These are phyloP conservation scores for Pseudocercospora eumusae DNA, from an alignment of 2,329 filamentous ascomycete species.

Conservation along the genomic window DNA sequence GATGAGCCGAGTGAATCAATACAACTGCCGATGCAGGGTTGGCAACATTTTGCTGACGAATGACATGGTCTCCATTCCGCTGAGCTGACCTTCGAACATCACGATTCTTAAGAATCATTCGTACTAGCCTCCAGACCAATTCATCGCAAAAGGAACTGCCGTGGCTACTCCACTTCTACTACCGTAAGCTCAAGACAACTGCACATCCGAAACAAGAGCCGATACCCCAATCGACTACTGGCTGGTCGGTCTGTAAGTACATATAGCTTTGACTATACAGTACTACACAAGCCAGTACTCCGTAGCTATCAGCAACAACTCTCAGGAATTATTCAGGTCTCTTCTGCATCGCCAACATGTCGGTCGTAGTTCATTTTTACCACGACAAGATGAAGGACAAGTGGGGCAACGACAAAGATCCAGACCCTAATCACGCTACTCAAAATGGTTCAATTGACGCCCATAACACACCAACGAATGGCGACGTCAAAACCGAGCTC, in stretches of 20 bases:
- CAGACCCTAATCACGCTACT: neutral
- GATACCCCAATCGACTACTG: neutral
- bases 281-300: neutral
- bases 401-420: neutral
- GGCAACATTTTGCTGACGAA: neutral
- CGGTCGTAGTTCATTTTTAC: neutral
- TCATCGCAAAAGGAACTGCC: neutral
- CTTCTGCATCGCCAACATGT: neutral
- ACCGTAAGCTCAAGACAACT: neutral
- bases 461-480: neutral
- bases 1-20: neutral
- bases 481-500: neutral
- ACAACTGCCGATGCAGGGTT: conserved; percentile 1
- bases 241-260: neutral
- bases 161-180: neutral
- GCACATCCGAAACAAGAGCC: neutral
- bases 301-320: neutral
- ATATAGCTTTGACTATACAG: neutral
- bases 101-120: neutral
- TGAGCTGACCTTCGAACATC: neutral
- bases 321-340: neutral
- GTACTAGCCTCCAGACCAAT: neutral
- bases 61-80: neutral
- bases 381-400: conserved; percentile 2
- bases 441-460: neutral